These are phyloP conservation scores for Kwoniella mangroviensis DNA, from an alignment of 768 basidiomycete species.

Conservation along the genomic window DNA sequence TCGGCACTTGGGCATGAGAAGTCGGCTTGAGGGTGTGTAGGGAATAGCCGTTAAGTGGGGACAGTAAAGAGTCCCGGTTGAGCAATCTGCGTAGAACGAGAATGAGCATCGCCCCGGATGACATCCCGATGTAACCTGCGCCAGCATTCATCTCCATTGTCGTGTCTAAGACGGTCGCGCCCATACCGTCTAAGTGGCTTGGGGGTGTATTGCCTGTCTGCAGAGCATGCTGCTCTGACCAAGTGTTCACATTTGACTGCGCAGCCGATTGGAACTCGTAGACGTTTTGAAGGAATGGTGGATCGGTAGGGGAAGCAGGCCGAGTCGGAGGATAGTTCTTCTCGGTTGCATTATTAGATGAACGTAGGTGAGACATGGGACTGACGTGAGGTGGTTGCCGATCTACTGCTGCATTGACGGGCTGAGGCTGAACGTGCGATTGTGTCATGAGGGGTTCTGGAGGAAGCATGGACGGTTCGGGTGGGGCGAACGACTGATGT, in stretches of 20 bases:
- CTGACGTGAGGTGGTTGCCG: background rate
- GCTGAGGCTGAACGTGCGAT: background rate
- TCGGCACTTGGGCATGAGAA: background rate
- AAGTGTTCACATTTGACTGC: background rate
- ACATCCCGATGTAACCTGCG: conserved; percentile 4
- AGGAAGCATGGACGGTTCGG: no score
- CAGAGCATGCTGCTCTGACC: conserved; percentile 5
- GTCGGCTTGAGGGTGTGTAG: background rate
- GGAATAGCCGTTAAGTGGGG: background rate
- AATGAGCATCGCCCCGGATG: conserved; percentile 1
- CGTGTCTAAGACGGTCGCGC: background rate
- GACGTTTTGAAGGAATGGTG: conserved; percentile 1
- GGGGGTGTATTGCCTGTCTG: background rate
- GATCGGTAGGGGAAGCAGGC: background rate
- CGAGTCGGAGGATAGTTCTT: conserved; percentile 4
- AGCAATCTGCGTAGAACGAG: conserved; percentile 3
- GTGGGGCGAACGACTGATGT: no score
- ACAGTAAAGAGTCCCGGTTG: conserved; percentile 1
- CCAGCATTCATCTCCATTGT: conserved; percentile 1
- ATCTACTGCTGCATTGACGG: background rate
- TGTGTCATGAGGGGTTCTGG: no score
- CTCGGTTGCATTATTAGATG: background rate
- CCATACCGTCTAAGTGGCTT: background rate
- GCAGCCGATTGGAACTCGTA: conserved; percentile 6
- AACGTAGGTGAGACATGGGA: background rate